phyloP scores from a whole-genome alignment of 2,329 filamentous ascomycete species.

The Beauveria sp. region DNA sequence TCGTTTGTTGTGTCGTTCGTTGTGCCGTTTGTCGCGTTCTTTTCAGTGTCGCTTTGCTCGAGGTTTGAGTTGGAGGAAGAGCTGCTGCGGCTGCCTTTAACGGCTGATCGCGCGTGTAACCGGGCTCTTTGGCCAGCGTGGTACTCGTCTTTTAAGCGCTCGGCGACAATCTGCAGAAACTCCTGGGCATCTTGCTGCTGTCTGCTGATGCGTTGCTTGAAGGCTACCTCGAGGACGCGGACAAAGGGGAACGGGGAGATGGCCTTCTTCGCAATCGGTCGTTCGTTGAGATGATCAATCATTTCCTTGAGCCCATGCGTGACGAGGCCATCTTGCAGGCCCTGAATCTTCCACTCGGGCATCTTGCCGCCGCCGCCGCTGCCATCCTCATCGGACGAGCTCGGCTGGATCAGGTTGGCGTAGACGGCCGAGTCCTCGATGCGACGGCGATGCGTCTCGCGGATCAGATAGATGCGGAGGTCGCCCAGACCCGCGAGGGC shows the following conservation, averaged over 20 bases:
- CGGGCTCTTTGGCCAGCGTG: conserved; percentile 74
- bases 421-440: conserved; percentile 76
- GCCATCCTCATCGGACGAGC: conserved; percentile 20
- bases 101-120: conserved; percentile 38
- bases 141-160: conserved; percentile 90
- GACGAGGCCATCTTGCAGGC: conserved; percentile 72
- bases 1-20: not conserved
- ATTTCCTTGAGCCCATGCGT: conserved; percentile 87
- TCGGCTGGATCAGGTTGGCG: conserved; percentile 47
- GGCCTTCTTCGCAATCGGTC: conserved; percentile 88
- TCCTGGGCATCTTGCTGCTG: conserved; percentile 98
- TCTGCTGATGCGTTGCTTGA: conserved; percentile 81
- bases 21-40: conserved; percentile 6
- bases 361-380: conserved; percentile 24
- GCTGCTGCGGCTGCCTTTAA: conserved; percentile 11
- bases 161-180: conserved; percentile 88
- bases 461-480: conserved; percentile 82
- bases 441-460: conserved; percentile 76
- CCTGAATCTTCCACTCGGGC: conserved; percentile 54
- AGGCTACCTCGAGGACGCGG: conserved; percentile 72
- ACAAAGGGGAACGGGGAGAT: conserved; percentile 86
- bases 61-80: not conserved
- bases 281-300: conserved; percentile 84
- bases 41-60: conserved; percentile 16
- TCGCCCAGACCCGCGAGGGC: conserved; percentile 85